phyloP scores from a whole-genome alignment of 2,329 filamentous ascomycete genomes.

The Nothophaeocryptopus gaeumannii region DNA sequence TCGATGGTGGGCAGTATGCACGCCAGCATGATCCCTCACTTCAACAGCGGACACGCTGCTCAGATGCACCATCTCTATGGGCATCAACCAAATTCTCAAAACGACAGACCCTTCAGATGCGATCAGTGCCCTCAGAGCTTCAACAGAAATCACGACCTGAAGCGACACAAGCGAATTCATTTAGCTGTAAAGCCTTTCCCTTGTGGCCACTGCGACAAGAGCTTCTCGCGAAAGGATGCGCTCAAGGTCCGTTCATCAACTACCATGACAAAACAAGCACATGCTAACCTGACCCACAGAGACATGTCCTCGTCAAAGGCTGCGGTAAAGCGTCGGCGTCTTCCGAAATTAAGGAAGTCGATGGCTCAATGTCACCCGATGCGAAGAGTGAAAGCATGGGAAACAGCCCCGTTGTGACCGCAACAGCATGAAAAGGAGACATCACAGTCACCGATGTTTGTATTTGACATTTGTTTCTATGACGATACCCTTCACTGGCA shows the following conservation, averaged over 20 bases:
- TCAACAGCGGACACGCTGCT: conserved; percentile 60
- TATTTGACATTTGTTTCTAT: conserved; percentile 5
- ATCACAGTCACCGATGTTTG: not conserved
- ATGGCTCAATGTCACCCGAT: conserved; percentile 36
- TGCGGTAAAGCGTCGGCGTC: conserved; percentile 54
- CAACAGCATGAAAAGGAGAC: conserved; percentile 22
- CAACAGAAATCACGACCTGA: conserved; percentile 93
- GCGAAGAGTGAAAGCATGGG: conserved; percentile 33
- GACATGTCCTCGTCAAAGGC: conserved; percentile 66
- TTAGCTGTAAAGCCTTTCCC: conserved; percentile 93
- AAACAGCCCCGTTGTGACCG: conserved; percentile 31
- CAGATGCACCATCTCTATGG: conserved; percentile 67
- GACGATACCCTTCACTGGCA: conserved; percentile 25
- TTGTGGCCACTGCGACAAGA: conserved; percentile 88
- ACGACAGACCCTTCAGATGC: conserved; percentile 91
- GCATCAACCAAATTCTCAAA: conserved; percentile 52
- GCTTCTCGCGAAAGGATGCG: conserved; percentile 93
- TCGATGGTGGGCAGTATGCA: conserved; percentile 55
- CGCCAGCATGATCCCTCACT: conserved; percentile 54
- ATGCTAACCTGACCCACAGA: conserved; percentile 51
- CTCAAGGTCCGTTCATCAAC: conserved; percentile 69
- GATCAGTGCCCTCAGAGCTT: conserved; percentile 90
- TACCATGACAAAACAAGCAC: not conserved
- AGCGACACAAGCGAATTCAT: conserved; percentile 93
- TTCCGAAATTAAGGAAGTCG: conserved; percentile 36